Evolutionary conservation across 2,329 filamentous ascomycete genomes (phyloP), one percentile per base, ranked within the genome.

Genomic region (Whalleya microplaca): DNA sequence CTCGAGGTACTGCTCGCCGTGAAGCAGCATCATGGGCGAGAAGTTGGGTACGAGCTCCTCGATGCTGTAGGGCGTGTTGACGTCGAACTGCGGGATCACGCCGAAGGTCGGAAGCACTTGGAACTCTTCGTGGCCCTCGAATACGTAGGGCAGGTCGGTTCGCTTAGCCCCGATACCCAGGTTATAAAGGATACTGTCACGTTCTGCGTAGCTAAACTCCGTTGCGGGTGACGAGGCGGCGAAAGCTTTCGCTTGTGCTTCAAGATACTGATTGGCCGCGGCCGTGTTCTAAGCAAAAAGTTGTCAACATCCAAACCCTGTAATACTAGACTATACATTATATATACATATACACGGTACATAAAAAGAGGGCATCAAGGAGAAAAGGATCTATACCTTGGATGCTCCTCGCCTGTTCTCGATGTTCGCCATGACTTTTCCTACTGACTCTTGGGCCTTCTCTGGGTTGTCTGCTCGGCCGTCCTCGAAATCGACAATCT

Each of bases 1-100:
- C 78, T 99, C 95, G 63, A 99, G 91, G 78, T 93, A 99, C 76
- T 99, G 95, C 82, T 99, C 95, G 72, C 95, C 95, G 79, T 99
- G 95, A 21, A 99, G 89, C 48, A 99, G 86, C 92, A 97, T 97
- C 92, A 96, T 97, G 60, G 93, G 94, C 40, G 86, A 92, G 82
- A 97, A 99, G 82, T 98, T 96, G 73, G 93, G 92, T 23, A 98
- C 89, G 59, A 99, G 84, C 55, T 93, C 86, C 70, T 87, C 85
- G 68, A 95, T 83, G 74, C 82, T 86, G 80, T 90, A 98, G 23
- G 94, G 91, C 59, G 87, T 80, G 64, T 90, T 83, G 58, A 92
- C 88, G 77, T 89, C 89, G 79, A 98, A 97, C 68, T 88, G 90
- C n/a, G 95, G 95, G 68, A 99, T 88, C 61, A 98, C 95, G 73